Conservation (phyloP, 129 eudicot species). For the Ambrosia trifida region DNA sequence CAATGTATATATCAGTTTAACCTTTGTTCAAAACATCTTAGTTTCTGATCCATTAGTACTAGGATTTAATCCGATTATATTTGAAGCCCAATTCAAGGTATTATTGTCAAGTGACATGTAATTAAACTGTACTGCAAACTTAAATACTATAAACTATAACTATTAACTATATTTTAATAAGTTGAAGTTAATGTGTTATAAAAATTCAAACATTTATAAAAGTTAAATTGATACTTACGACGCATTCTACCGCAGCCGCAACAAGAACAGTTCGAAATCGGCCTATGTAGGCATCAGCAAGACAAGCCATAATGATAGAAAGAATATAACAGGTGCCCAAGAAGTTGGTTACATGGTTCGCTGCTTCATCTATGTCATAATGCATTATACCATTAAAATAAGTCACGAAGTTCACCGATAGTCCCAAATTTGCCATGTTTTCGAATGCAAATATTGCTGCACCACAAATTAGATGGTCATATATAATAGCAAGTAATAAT, state of each 20-base stretch:
- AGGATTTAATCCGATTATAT: no score
- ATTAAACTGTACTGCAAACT: no score
- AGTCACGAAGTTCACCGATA: slow-evolving; percentile 54
- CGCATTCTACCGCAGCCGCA: slow-evolving; percentile 42
- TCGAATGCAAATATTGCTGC: slow-evolving; percentile 55
- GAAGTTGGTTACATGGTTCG: slow-evolving; percentile 58
- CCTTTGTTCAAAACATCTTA: no score
- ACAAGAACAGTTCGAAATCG: slow-evolving; percentile 52
- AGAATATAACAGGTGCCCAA: slow-evolving; percentile 62
- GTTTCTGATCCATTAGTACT: no score
- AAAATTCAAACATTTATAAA: not conserved
- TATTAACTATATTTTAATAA: no score
- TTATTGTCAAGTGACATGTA: no score
- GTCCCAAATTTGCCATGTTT: slow-evolving; percentile 55
- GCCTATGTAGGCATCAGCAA: slow-evolving; percentile 66
- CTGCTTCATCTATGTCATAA: slow-evolving; percentile 57
- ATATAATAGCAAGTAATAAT: no score
- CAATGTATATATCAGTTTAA: no score
- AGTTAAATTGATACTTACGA: slow-evolving; percentile 35
- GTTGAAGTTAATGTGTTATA: no score
- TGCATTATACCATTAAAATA: slow-evolving; percentile 69
- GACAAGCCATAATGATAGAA: slow-evolving; percentile 52
- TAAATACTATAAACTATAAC: no score
- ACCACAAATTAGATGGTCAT: slow-evolving; percentile 2
- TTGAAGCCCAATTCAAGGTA: no score